phyloP scores from a whole-genome alignment of 1,284 basidiomycete species.

The Ustilago sp. region DNA sequence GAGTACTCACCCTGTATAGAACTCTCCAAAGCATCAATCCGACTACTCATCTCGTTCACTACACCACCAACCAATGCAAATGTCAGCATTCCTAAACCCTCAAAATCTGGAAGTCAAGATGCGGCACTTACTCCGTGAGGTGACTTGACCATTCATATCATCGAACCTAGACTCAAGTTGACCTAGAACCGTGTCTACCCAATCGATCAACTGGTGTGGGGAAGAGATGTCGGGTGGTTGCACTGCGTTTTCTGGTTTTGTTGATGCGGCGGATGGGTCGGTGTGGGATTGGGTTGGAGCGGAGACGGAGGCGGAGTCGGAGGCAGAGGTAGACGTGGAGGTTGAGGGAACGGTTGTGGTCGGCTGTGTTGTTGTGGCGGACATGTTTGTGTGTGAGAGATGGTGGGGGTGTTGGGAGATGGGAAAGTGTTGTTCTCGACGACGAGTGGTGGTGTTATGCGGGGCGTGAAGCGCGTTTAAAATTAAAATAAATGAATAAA shows the following conservation, averaged over 20 bases:
- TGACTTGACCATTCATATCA: conserved; percentile 61
- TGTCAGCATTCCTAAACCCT: neutral
- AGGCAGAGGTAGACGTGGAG: neutral
- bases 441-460: neutral
- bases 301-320: neutral
- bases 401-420: conserved; percentile 7
- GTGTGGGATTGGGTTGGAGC: conserved; percentile 14
- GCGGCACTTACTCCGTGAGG: conserved; percentile 57
- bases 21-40: conserved; percentile 65
- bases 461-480: neutral
- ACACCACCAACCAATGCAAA: neutral
- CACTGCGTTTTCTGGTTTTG: neutral
- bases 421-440: conserved; percentile 24
- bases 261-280: neutral
- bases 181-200: conserved; percentile 64
- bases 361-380: conserved; percentile 7
- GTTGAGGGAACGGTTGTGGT: neutral
- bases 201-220: conserved; percentile 67
- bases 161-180: conserved; percentile 63
- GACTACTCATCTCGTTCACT: conserved; percentile 68
- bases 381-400: neutral
- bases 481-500: neutral
- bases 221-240: conserved; percentile 51
- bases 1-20: conserved; percentile 62
- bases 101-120: neutral